A percentile compares a stretch with the other conserved stretches of the same genome.
Evolutionary conservation across 1,284 basidiomycete species (phyloP).

Genomic region (Trichosporon sp.): DNA sequence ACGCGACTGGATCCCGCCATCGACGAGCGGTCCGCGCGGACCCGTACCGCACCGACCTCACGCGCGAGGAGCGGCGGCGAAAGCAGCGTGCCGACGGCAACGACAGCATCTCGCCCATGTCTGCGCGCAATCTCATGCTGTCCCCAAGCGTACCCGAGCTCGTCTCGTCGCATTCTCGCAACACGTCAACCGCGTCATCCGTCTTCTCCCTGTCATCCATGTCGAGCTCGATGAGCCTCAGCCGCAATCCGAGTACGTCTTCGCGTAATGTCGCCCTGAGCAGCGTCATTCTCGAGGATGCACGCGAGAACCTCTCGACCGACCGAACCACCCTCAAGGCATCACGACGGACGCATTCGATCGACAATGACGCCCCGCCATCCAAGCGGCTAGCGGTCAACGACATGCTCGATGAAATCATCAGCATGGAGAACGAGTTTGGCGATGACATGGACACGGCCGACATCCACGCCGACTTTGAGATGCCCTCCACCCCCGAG

Average conservation of each 20-base stretch:
- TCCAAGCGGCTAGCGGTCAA: conserved; percentile 43
- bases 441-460: conserved; percentile 32
- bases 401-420: conserved; percentile 57
- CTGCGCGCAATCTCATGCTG: conserved; percentile 29
- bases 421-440: conserved; percentile 56
- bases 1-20: conserved; percentile 31
- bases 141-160: conserved; percentile 45
- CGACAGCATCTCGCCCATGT: conserved; percentile 33
- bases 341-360: conserved; percentile 11
- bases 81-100: conserved; percentile 40
- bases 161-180: conserved; percentile 41
- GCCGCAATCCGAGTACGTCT: conserved; percentile 42
- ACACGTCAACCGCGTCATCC: conserved; percentile 42
- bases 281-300: conserved; percentile 49
- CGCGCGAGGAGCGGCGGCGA: conserved; percentile 45
- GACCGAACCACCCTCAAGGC: conserved; percentile 27
- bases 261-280: conserved; percentile 38
- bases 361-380: conserved; percentile 28
- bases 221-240: conserved; percentile 34
- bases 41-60: conserved; percentile 26
- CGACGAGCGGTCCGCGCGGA: conserved; percentile 19
- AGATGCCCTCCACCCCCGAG: conserved; percentile 22
- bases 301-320: conserved; percentile 6
- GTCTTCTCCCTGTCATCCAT: conserved; percentile 39
- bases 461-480: conserved; percentile 18